Conservation (phyloP, 2,329 filamentous ascomycete species). For the Colletotrichum zoysiae region DNA sequence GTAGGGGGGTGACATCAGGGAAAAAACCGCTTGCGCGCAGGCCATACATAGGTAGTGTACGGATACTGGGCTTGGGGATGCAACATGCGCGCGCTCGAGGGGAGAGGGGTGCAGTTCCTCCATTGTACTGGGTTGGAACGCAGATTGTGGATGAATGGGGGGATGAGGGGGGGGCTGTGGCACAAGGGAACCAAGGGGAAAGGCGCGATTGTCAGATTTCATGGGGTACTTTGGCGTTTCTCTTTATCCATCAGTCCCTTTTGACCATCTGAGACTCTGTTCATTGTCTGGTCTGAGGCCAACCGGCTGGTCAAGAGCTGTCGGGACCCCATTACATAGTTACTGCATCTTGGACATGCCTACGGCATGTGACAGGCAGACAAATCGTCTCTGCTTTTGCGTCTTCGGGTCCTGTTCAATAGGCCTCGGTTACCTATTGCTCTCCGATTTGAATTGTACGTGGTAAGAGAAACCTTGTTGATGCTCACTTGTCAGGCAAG, state of each 20-base stretch:
- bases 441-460: slow-evolving; percentile 5
- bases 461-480: slow-evolving; percentile 20
- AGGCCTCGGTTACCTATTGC: neutral
- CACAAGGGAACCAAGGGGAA: slow-evolving; percentile 16
- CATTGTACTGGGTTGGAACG: slow-evolving; percentile 22
- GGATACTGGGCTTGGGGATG: neutral
- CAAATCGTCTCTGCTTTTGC: neutral
- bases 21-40: neutral
- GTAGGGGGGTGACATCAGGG: slow-evolving; percentile 9
- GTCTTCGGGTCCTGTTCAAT: neutral
- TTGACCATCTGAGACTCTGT: neutral
- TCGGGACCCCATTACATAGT: neutral
- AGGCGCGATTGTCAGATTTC: slow-evolving; percentile 10
- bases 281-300: neutral
- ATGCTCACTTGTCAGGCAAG: slow-evolving; percentile 23
- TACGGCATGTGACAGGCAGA: slow-evolving; percentile 6
- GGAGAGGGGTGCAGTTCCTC: slow-evolving; percentile 12
- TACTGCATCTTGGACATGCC: neutral
- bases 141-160: slow-evolving; percentile 37
- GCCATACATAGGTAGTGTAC: neutral
- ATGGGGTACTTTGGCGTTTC: slow-evolving; percentile 6
- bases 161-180: slow-evolving; percentile 11
- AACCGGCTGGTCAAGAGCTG: neutral
- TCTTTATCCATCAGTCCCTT: slow-evolving; percentile 1
- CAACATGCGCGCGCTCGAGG: neutral